These are phyloP conservation scores for Phytophthora meadii DNA, from an alignment of 352 stramenopile species.

Conservation along the genomic window DNA sequence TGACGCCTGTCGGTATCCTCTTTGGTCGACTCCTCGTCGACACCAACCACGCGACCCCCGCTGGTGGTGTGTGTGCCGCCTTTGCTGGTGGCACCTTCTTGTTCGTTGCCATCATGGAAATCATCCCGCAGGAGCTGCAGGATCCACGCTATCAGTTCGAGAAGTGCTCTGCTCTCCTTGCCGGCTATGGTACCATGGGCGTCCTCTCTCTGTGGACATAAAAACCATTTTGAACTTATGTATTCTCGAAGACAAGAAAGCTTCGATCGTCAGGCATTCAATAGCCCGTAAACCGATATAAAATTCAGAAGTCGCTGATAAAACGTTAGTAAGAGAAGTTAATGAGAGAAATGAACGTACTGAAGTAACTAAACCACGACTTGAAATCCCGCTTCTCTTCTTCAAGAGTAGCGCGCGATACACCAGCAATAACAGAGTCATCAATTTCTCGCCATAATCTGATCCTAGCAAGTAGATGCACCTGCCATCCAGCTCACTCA, in stretches of 20 bases:
- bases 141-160: conserved; percentile 50
- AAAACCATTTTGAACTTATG: conserved; percentile 21
- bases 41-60: conserved; percentile 47
- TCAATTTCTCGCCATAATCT: conserved; percentile 2
- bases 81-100: conserved; percentile 85
- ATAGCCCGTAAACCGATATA: conserved; percentile 23
- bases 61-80: conserved; percentile 71
- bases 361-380: conserved; percentile 24
- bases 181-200: conserved; percentile 68
- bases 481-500: conserved; percentile 5
- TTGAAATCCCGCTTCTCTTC: conserved; percentile 7
- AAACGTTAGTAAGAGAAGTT: conserved; percentile 37
- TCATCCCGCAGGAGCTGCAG: conserved; percentile 81
- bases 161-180: conserved; percentile 67
- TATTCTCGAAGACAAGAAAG: conserved; percentile 39
- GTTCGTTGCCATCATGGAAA: conserved; percentile 84
- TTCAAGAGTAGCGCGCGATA: conserved; percentile 6
- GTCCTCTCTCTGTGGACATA: conserved; percentile 80
- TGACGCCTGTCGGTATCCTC: conserved; percentile 77
- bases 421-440: conserved; percentile 6
- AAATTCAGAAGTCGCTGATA: conserved; percentile 31
- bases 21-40: conserved; percentile 66
- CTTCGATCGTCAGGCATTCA: conserved; percentile 29
- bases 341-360: conserved; percentile 35
- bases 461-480: conserved; percentile 9